Conservation (phyloP, 1,284 basidiomycete genomes). For the Earliella scabrosa region DNA sequence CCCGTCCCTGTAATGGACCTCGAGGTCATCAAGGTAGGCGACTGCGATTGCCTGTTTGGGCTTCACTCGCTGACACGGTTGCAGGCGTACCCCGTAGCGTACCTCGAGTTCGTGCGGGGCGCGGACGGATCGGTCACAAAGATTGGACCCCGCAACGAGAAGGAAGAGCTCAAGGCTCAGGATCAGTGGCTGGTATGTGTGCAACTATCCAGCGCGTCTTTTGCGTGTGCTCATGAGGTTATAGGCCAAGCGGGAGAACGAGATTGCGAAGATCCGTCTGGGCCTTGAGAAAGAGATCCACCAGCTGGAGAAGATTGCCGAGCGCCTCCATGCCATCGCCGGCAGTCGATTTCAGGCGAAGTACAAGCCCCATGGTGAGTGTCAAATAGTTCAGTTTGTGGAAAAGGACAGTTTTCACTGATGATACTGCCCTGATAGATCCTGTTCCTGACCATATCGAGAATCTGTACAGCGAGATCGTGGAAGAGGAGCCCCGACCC, state of each 20-base stretch:
- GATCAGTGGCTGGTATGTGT: constrained; percentile 73
- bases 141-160: constrained; percentile 68
- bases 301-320: constrained; percentile 57
- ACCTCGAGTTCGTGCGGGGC: constrained; percentile 59
- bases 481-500: constrained; percentile 36
- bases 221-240: constrained; percentile 4
- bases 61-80: too few species aligned
- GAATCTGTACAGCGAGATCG: constrained; percentile 46
- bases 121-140: constrained; percentile 56
- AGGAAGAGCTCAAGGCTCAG: constrained; percentile 65
- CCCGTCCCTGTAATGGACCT: constrained; percentile 79
- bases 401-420: too few species aligned
- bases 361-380: constrained; percentile 12
- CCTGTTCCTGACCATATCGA: constrained; percentile 59
- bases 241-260: constrained; percentile 57
- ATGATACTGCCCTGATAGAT: constrained; percentile 5
- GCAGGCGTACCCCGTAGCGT: constrained; percentile 67
- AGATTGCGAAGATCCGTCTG: constrained; percentile 54
- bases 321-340: constrained; percentile 22
- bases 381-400: background rate
- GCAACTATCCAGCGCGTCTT: background rate
- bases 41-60: too few species aligned
- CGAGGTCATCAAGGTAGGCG: constrained; percentile 68
- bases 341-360: constrained; percentile 10
- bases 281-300: constrained; percentile 63